These are phyloP conservation scores for Borealophlyctis nickersoniae DNA, from an alignment of 192 early-diverging fungal genomes.

Conservation along the genomic window DNA sequence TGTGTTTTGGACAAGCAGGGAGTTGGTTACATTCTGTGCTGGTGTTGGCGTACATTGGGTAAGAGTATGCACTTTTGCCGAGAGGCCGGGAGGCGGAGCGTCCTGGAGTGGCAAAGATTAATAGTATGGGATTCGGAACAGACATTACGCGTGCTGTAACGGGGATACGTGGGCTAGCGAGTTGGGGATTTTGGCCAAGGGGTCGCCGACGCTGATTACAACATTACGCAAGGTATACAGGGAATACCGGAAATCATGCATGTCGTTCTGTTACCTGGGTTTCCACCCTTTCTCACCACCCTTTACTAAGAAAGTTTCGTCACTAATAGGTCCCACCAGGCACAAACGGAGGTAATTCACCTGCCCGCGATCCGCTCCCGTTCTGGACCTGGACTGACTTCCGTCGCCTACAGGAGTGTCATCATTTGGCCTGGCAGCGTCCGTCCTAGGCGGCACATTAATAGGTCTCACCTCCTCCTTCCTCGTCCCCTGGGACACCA, in stretches of 20 bases:
- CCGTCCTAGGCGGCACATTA: slow-evolving; percentile 68
- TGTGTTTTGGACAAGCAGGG: neutral
- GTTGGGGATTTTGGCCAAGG: slow-evolving; percentile 74
- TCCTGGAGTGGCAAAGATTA: neutral
- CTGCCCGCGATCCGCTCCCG: too few species aligned
- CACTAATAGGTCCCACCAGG: slow-evolving; percentile 83
- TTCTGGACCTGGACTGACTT: too few species aligned
- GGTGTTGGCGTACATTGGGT: slow-evolving; percentile 54
- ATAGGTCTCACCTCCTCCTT: slow-evolving; percentile 61
- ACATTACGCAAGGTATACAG: slow-evolving; percentile 40
- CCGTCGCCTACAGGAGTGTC: slow-evolving; percentile 43
- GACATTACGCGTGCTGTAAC: slow-evolving; percentile 62
- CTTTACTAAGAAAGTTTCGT: too few species aligned
- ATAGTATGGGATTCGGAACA: neutral
- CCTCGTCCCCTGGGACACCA: slow-evolving; percentile 19
- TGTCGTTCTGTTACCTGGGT: neutral
- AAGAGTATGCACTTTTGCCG: neutral
- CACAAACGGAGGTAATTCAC: slow-evolving; percentile 80
- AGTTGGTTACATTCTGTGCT: slow-evolving; percentile 40
- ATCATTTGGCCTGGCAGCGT: slow-evolving; percentile 70
- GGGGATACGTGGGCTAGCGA: slow-evolving; percentile 87
- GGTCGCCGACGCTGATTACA: slow-evolving; percentile 80
- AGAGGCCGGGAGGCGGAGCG: neutral
- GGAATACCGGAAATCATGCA: neutral
- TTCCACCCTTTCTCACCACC: too few species aligned